These are phyloP conservation scores for Staphylotrichum longicolle DNA, from an alignment of 495 filamentous ascomycete species.

Conservation along the genomic window DNA sequence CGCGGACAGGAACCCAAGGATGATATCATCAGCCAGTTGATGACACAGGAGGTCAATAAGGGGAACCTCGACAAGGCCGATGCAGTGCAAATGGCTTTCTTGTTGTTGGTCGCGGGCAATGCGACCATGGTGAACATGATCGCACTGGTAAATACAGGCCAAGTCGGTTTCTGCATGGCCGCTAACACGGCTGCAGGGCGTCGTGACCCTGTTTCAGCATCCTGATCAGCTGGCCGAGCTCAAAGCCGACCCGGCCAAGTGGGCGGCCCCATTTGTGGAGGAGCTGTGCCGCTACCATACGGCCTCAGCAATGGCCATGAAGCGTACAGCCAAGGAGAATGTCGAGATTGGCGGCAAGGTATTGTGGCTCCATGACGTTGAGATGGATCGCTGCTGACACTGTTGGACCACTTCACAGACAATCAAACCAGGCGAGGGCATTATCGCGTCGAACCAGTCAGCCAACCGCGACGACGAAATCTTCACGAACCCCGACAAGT, in stretches of 20 bases:
- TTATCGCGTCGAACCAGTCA: slow-evolving; percentile 48
- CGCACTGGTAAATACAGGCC: slow-evolving; percentile 31
- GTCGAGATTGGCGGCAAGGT: slow-evolving; percentile 43
- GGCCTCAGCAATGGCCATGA: slow-evolving; percentile 43
- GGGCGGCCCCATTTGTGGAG: slow-evolving; percentile 37
- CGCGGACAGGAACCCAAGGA: slow-evolving; percentile 37
- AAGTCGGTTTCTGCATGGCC: neutral
- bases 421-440: slow-evolving; percentile 44
- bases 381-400: neutral
- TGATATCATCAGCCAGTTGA: slow-evolving; percentile 45
- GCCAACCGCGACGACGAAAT: slow-evolving; percentile 49
- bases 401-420: slow-evolving; percentile 7
- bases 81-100: slow-evolving; percentile 44
- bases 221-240: slow-evolving; percentile 39
- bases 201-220: slow-evolving; percentile 42
- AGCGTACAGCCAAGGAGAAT: slow-evolving; percentile 45
- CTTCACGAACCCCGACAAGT: slow-evolving; percentile 40
- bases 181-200: slow-evolving; percentile 27
- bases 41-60: slow-evolving; percentile 38
- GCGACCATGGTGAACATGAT: slow-evolving; percentile 53
- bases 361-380: neutral
- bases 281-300: slow-evolving; percentile 50
- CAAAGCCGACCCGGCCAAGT: slow-evolving; percentile 35
- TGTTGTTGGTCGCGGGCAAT: slow-evolving; percentile 49
- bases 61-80: slow-evolving; percentile 41